Evolutionary conservation across 2,329 filamentous ascomycete genomes (phyloP).

Genomic region (Botrytis byssoidea): DNA sequence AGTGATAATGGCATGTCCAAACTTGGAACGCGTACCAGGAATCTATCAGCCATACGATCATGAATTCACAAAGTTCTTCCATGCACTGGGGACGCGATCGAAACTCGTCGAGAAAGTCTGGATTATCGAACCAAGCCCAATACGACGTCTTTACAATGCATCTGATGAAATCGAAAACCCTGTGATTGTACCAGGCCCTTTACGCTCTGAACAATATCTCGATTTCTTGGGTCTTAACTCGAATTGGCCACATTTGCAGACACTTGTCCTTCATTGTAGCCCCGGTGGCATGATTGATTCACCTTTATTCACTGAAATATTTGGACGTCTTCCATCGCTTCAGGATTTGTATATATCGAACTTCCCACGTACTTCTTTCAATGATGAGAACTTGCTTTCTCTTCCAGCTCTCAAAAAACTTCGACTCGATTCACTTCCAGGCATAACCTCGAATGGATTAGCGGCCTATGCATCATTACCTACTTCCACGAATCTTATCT

Average conservation of each 20-base stretch:
- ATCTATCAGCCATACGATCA: slow-evolving; percentile 55
- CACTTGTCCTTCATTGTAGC: slow-evolving; percentile 57
- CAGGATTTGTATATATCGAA: slow-evolving; percentile 59
- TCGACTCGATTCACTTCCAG: slow-evolving; percentile 54
- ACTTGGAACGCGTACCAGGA: slow-evolving; percentile 58
- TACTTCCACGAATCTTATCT: slow-evolving; percentile 47
- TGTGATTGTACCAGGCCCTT: slow-evolving; percentile 40
- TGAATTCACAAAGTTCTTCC: slow-evolving; percentile 54
- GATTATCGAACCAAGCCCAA: slow-evolving; percentile 45
- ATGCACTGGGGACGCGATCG: slow-evolving; percentile 57
- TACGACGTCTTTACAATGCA: slow-evolving; percentile 39
- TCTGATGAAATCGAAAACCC: slow-evolving; percentile 29
- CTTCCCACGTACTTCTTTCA: slow-evolving; percentile 55
- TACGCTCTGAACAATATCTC: slow-evolving; percentile 44
- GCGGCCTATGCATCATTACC: slow-evolving; percentile 55
- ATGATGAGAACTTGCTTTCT: slow-evolving; percentile 53
- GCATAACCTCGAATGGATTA: slow-evolving; percentile 56
- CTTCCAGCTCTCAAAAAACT: slow-evolving; percentile 56
- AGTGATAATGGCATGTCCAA: slow-evolving; percentile 63
- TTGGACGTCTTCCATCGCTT: slow-evolving; percentile 53
- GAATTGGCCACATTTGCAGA: slow-evolving; percentile 56
- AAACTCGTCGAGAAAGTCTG: slow-evolving; percentile 59
- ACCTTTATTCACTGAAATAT: slow-evolving; percentile 51
- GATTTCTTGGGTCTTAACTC: slow-evolving; percentile 52
- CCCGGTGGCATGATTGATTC: slow-evolving; percentile 54